phyloP scores from a whole-genome alignment of 179 eudicot species.

The Camellia oleifera region DNA sequence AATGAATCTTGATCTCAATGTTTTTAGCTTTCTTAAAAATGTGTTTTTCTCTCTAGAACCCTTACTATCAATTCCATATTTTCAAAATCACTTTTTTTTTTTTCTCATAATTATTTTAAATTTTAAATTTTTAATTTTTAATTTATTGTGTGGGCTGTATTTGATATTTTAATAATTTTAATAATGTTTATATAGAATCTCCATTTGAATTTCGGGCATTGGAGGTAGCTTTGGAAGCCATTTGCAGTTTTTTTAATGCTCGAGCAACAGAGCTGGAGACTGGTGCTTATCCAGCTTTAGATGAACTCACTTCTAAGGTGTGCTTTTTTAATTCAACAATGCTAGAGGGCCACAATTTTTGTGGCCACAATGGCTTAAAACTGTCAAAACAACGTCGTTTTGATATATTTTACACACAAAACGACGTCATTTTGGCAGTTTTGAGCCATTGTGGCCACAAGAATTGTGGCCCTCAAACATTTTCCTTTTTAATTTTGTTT shows the following conservation, averaged over 20 bases:
- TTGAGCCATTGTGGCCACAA: too few relatives aligned
- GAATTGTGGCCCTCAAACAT: too few relatives aligned
- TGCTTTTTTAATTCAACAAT: not conserved
- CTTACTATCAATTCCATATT: not conserved
- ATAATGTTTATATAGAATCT: slow-evolving; percentile 47
- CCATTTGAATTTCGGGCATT: slow-evolving; percentile 92
- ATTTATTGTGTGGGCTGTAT: not conserved
- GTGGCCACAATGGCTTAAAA: too few relatives aligned
- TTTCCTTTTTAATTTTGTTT: not conserved
- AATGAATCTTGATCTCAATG: too few relatives aligned
- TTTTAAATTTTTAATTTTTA: not conserved
- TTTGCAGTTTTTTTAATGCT: slow-evolving; percentile 69
- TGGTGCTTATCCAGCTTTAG: slow-evolving; percentile 65
- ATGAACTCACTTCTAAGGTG: slow-evolving; percentile 68
- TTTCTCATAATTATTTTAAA: not conserved
- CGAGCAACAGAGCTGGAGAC: slow-evolving; percentile 62
- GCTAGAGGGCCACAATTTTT: too few relatives aligned
- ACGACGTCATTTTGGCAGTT: too few relatives aligned
- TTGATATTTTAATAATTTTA: not conserved
- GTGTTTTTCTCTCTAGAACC: not conserved
- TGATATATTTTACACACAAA: too few relatives aligned
- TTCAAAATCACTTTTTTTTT: too few relatives aligned
- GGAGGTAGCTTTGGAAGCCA: slow-evolving; percentile 93
- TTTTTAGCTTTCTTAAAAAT: not conserved
- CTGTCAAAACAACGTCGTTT: too few relatives aligned